Percentiles rank a stretch among this genome's conserved stretches.
Evolutionary conservation across 306 rosid species (phyloP).

Genomic region (cucumber (Cucumis sativus)): DNA sequence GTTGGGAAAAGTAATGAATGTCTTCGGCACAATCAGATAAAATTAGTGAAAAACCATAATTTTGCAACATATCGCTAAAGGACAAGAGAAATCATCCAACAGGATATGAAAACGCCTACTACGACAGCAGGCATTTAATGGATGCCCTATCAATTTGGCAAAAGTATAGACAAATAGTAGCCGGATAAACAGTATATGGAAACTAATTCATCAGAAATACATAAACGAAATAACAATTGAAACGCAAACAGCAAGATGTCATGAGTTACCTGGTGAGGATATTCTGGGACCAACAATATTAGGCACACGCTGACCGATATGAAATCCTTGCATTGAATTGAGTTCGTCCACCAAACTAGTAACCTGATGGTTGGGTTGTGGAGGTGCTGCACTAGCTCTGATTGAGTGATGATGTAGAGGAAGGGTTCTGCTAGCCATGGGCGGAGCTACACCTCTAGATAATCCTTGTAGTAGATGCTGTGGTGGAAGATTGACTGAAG

Average conservation of each 20-base stretch:
- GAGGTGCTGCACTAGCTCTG: conserved; percentile 21
- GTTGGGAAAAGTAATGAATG: not conserved
- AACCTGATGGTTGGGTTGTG: conserved; percentile 35
- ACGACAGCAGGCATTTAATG: not conserved
- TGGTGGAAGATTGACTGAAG: conserved; percentile 51
- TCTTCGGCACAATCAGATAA: not conserved
- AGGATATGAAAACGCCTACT: too few relatives aligned
- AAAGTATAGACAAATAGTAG: not conserved
- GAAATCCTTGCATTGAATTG: conserved; percentile 53
- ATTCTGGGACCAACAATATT: conserved; percentile 53
- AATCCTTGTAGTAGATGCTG: conserved; percentile 60
- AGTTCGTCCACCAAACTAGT: conserved; percentile 49
- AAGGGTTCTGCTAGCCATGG: conserved; percentile 26
- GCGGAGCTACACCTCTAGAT: conserved; percentile 43
- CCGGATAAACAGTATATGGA: not conserved
- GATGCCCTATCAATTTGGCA: not conserved
- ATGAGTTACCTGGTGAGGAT: conserved; percentile 45
- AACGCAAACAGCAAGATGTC: not conserved
- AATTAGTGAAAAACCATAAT: not conserved
- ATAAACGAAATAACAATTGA: not conserved
- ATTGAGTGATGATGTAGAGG: conserved; percentile 32
- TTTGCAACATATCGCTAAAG: not conserved
- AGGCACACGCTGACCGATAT: conserved; percentile 52
- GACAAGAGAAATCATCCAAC: not conserved
- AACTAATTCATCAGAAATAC: not conserved